These are phyloP conservation scores for Trichoderma koningii DNA, from an alignment of 2,329 filamentous ascomycete genomes.

Conservation along the genomic window DNA sequence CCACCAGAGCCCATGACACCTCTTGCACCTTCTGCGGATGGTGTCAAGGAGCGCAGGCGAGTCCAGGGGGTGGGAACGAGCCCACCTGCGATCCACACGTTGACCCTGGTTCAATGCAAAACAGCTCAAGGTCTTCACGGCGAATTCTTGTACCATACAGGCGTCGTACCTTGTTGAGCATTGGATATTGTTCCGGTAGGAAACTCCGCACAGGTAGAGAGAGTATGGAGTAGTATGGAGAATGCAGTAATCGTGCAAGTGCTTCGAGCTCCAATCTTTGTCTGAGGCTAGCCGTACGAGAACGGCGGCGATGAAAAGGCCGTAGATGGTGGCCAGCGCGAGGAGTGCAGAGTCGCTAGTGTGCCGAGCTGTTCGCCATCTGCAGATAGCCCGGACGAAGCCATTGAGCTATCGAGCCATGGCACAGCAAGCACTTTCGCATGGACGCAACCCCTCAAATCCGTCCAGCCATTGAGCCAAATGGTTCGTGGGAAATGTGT, in stretches of 20 bases:
- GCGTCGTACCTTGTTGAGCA: neutral
- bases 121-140: conserved; percentile 17
- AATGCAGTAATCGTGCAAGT: neutral
- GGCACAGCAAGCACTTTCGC: neutral
- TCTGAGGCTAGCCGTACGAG: neutral
- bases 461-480: neutral
- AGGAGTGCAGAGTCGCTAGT: neutral
- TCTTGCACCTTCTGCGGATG: conserved; percentile 16
- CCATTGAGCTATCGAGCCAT: neutral
- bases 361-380: neutral
- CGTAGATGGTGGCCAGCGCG: neutral
- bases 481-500: conserved; percentile 15
- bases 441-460: neutral
- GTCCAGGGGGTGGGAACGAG: conserved; percentile 16
- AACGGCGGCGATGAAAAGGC: neutral
- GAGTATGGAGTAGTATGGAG: neutral
- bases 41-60: conserved; percentile 22
- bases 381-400: neutral
- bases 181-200: neutral
- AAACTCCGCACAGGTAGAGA: neutral
- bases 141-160: conserved; percentile 8
- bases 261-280: too few species aligned
- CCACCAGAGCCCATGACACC: conserved; percentile 13
- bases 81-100: conserved; percentile 19
- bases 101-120: conserved; percentile 26